Evolutionary conservation across 139 green algal genomes (phyloP), one percentile per base, ranked within the genome.

Genomic region (Chlamydomonas sphaeroides): DNA sequence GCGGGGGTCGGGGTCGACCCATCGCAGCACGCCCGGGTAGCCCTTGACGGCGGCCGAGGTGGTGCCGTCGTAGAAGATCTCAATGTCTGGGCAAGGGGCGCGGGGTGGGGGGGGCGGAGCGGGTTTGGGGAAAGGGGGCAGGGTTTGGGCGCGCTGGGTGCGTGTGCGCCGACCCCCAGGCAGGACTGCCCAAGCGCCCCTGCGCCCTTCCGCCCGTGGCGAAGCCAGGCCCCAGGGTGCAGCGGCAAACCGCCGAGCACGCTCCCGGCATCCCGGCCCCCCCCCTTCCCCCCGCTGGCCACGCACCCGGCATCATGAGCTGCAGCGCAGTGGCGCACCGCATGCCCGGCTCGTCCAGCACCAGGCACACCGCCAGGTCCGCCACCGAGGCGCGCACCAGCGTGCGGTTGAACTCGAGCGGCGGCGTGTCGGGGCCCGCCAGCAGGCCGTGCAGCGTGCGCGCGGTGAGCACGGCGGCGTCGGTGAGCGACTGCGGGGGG

Each of bases 11-110:
- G 21, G 14, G 21, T 66, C n/a, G 39, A 82, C 75, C 32, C 62
- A 72, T 32, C 23, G 85, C 75, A 95, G 73, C 21, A 91, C 80
- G 20, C 89, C 83, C 0, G 93, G 38, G 84, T 95, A 95, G n/a
- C 87, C 84, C 38, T 41, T 53, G 28, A 84, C 68, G 14, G 80
- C 69, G 3, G 78, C 35, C 2, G 51, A 72, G 36, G 62, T 73
- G 61, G 41, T 65, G 42, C 75, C 75, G 61, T 82, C 75, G 25
- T 82, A 70, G 4, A n/a, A 82, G 30, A 82, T n/a, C 17, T 45
- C 26, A 1, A 72, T n/a, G 33, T 82, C 75, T 82, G 75, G 35
- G 41, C 23, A 7, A 6, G 25, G 39, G 63, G 67, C 11, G 28
- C 4, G 67, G 15, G 57, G 65, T 7, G 17, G 53, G 53, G 6